Percentiles rank a stretch among this genome's conserved stretches.
Conservation (phyloP, 176 grass and related monocot species). For the Avena eriantha region DNA sequence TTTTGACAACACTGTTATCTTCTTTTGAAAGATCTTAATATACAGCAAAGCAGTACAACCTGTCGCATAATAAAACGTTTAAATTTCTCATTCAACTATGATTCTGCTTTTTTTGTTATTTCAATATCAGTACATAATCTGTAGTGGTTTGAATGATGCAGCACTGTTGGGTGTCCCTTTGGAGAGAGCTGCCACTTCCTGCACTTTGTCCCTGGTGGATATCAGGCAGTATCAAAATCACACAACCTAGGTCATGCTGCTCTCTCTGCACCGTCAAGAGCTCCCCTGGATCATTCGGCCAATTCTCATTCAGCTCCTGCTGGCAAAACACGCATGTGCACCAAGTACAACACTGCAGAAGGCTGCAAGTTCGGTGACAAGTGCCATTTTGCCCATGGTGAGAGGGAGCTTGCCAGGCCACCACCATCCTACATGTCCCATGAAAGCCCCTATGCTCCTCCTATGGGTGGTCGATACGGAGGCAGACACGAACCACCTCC, state of each 20-base stretch:
- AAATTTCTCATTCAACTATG: not conserved
- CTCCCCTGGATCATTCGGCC: conserved; percentile 45
- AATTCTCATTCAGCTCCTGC: conserved; percentile 43
- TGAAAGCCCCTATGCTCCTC: conserved; percentile 55
- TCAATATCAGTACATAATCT: conserved; percentile 26
- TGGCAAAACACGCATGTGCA: conserved; percentile 82
- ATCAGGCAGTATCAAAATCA: conserved; percentile 69
- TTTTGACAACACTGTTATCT: not conserved
- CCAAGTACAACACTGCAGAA: conserved; percentile 85
- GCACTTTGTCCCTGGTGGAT: conserved; percentile 79
- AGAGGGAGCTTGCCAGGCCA: conserved; percentile 71
- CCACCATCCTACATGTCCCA: conserved; percentile 40
- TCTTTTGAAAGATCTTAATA: not conserved
- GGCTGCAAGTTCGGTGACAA: conserved; percentile 90
- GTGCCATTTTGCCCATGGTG: conserved; percentile 84
- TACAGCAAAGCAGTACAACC: not conserved
- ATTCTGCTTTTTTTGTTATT: conserved; percentile 8
- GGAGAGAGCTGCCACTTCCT: conserved; percentile 86
- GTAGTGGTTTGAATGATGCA: conserved; percentile 53
- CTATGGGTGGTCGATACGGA: conserved; percentile 57
- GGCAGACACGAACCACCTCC: conserved; percentile 50
- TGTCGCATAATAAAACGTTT: not conserved
- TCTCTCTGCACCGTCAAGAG: conserved; percentile 56
- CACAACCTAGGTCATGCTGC: conserved; percentile 61
- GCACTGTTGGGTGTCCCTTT: conserved; percentile 86